phyloP scores from a whole-genome alignment of 306 rosid species.

The Cyclanthera cordifolia region DNA sequence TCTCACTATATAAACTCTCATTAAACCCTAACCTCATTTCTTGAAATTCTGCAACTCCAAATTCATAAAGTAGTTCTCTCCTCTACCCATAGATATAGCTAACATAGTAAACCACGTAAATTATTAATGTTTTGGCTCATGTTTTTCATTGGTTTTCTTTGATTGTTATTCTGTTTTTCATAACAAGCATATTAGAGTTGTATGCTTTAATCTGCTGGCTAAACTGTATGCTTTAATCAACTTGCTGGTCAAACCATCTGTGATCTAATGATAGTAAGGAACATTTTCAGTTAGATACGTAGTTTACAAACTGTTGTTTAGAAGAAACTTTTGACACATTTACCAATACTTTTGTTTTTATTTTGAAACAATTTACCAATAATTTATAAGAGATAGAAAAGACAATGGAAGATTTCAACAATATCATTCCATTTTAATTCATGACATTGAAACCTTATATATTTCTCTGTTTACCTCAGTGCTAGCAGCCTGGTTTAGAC shows the following conservation, averaged over 20 bases:
- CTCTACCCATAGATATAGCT: too few species aligned
- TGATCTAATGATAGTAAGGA: not conserved
- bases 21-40: too few species aligned
- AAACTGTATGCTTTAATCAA: not conserved
- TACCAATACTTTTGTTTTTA: not conserved
- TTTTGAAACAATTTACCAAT: not conserved
- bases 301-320: not conserved
- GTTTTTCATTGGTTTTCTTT: too few species aligned
- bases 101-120: too few species aligned
- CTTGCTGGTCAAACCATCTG: not conserved
- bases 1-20: too few species aligned
- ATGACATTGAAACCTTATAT: not conserved
- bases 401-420: not conserved
- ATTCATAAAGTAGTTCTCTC: too few species aligned
- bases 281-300: not conserved
- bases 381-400: not conserved
- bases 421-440: not conserved
- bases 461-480: constrained; percentile 14
- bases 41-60: too few species aligned
- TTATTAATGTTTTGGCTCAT: too few species aligned
- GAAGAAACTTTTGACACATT: not conserved
- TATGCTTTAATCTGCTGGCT: not conserved
- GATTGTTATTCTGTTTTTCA: too few species aligned
- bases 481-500: constrained; percentile 44
- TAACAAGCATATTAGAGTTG: not conserved